phyloP scores from a whole-genome alignment of 1,284 basidiomycete species.

The Tylopilus sp. region DNA sequence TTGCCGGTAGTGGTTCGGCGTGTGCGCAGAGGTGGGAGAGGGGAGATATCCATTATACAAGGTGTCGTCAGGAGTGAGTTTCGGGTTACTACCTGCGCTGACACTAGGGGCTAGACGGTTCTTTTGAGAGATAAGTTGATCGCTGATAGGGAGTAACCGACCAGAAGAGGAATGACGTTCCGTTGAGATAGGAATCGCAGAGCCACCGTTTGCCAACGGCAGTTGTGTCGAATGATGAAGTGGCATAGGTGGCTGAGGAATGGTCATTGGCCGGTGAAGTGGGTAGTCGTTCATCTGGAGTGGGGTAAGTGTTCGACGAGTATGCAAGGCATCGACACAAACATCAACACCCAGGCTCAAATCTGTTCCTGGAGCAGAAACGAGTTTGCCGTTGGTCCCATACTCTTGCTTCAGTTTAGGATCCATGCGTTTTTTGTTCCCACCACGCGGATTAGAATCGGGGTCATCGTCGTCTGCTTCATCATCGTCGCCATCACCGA shows the following conservation, averaged over 20 bases:
- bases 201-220: slow-evolving; percentile 23
- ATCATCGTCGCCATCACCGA: slow-evolving; percentile 55
- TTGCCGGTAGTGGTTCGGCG: slow-evolving; percentile 40
- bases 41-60: slow-evolving; percentile 44
- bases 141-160: slow-evolving; percentile 41
- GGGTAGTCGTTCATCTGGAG: slow-evolving; percentile 40
- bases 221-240: slow-evolving; percentile 43
- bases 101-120: slow-evolving; percentile 42
- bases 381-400: slow-evolving; percentile 27
- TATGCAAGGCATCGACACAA: slow-evolving; percentile 15
- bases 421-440: slow-evolving; percentile 37
- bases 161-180: slow-evolving; percentile 45
- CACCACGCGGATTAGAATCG: slow-evolving; percentile 34
- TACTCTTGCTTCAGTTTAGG: slow-evolving; percentile 45
- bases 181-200: slow-evolving; percentile 45
- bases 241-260: slow-evolving; percentile 47
- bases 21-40: slow-evolving; percentile 42
- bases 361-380: slow-evolving; percentile 29
- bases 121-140: slow-evolving; percentile 40
- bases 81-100: slow-evolving; percentile 31
- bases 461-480: slow-evolving; percentile 47
- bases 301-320: slow-evolving; percentile 12
- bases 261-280: slow-evolving; percentile 44
- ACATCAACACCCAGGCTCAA: slow-evolving; percentile 39
- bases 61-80: slow-evolving; percentile 41